phyloP scores from a whole-genome alignment of 768 basidiomycete genomes.

The Rhizopogon vesiculosus region DNA sequence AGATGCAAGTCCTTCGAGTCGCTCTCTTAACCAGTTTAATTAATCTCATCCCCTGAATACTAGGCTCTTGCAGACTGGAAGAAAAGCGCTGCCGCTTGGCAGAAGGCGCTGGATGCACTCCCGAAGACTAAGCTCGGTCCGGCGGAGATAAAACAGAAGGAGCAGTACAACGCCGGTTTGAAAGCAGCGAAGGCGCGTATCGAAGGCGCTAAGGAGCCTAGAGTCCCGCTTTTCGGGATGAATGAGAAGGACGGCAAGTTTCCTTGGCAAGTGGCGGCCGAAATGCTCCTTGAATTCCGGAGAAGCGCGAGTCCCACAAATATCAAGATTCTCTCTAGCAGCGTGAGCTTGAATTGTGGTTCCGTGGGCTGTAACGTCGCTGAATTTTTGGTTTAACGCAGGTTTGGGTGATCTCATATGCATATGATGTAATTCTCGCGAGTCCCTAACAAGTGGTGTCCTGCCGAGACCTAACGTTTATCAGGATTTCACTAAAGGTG shows the following conservation, averaged over 20 bases:
- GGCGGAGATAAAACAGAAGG: conserved; percentile 28
- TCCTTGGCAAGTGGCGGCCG: conserved; percentile 3
- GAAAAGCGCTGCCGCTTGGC: conserved; percentile 10
- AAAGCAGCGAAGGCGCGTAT: conserved; percentile 16
- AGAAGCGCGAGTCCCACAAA: background rate
- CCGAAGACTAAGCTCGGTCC: conserved; percentile 21
- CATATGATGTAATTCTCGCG: conserved; percentile 8
- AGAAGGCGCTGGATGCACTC: conserved; percentile 29
- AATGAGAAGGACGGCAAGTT: background rate
- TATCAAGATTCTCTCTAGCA: background rate
- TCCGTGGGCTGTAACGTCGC: background rate
- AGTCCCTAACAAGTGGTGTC: background rate
- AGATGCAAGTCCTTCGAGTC: conserved; percentile 12
- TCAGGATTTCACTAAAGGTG: conserved; percentile 6
- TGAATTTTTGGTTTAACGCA: background rate
- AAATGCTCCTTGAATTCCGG: conserved; percentile 1
- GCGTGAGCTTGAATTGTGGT: background rate
- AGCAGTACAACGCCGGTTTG: conserved; percentile 29
- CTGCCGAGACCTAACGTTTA: background rate
- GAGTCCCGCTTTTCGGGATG: background rate
- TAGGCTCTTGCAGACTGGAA: conserved; percentile 9
- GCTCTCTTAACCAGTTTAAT: too few relatives aligned
- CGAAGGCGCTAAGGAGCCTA: background rate
- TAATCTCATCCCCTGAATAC: background rate
- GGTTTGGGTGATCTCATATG: conserved; percentile 15